Evolutionary conservation across 2,329 filamentous ascomycete genomes (phyloP), one percentile per base, ranked within the genome.

Genomic region (Aspergillus unguis): DNA sequence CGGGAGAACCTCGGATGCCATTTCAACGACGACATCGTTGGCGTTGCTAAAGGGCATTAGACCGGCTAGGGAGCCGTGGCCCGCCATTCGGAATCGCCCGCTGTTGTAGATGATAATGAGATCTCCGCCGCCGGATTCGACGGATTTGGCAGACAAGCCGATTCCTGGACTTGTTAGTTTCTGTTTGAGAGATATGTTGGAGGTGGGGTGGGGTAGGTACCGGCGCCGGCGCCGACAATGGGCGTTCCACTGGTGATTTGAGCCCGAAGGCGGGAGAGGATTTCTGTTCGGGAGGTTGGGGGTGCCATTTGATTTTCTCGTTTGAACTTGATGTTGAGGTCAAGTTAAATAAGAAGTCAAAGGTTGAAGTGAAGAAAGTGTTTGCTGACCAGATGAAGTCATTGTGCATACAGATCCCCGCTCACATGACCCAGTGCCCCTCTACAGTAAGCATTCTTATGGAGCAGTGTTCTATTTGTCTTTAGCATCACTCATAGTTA

Each of bases 31-130:
- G 2, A 87, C 80, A 55, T 85, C 80, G 61, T 88, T 88, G 4
- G 86, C 85, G 63, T 88, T 85, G 3, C 83, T 82, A 63, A 86
- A 88, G 0, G 85, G 85, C 84, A 88, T 86, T 45, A 88, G 69
- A 0, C 86, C 86, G 0, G 86, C 85, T 8, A 88, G 69, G 0
- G 84, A 87, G 0, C 86, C 86, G 38, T 83, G 75, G 0, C 86
- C 86, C 0, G 85, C 85, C 86, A 90, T 89, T 7, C 86, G 82
- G 65, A 85, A 89, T 3, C 85, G 80, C 0, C 86, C 86, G 35
- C 82, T 85, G 68, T 88, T 88, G 75, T 88, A 88, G 60, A 88
- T 80, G 56, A 88, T 83, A 62, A 89, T 87, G 38, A 89, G 72
- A 61, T 88, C 85, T 10, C 80, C 83, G 55, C 85, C 84, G 35